Evolutionary conservation across 2,329 filamentous ascomycete species (phyloP).

Genomic region (Botrytis elliptica): DNA sequence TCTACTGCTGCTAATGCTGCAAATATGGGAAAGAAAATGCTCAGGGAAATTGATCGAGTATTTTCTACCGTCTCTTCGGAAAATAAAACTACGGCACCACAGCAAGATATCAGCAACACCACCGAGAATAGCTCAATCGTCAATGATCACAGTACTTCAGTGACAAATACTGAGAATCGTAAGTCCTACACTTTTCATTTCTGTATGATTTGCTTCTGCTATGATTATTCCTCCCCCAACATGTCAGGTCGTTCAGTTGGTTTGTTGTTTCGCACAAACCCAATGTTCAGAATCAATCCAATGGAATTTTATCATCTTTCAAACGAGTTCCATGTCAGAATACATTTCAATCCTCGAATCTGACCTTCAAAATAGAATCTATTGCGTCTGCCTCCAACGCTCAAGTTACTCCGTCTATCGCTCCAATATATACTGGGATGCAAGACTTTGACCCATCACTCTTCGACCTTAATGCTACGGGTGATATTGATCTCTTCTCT

Average conservation of each 20-base stretch:
- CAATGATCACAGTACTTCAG: not conserved
- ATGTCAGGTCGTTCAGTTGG: not conserved
- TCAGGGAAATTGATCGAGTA: conserved; percentile 34
- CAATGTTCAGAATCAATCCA: not conserved
- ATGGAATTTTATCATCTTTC: not conserved
- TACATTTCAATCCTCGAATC: not conserved
- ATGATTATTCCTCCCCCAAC: not conserved
- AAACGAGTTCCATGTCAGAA: fast-evolving
- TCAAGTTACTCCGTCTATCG: not conserved
- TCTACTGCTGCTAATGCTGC: conserved; percentile 48
- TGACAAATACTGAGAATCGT: conserved; percentile 1
- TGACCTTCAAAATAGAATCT: not conserved
- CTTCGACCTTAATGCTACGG: conserved; percentile 24
- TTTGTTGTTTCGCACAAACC: not conserved
- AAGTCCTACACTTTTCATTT: not conserved
- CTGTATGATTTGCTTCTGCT: no score
- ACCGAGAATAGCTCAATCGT: not conserved
- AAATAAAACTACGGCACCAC: not conserved
- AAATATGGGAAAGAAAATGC: conserved; percentile 31
- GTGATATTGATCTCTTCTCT: conserved; percentile 31
- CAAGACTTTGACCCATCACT: conserved; percentile 28
- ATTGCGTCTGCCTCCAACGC: not conserved
- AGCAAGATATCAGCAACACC: not conserved
- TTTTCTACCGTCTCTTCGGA: conserved; percentile 23
- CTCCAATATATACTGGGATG: conserved; percentile 5